Conservation (phyloP, 2,329 filamentous ascomycete species). For the Fusarium oligoseptatum region DNA sequence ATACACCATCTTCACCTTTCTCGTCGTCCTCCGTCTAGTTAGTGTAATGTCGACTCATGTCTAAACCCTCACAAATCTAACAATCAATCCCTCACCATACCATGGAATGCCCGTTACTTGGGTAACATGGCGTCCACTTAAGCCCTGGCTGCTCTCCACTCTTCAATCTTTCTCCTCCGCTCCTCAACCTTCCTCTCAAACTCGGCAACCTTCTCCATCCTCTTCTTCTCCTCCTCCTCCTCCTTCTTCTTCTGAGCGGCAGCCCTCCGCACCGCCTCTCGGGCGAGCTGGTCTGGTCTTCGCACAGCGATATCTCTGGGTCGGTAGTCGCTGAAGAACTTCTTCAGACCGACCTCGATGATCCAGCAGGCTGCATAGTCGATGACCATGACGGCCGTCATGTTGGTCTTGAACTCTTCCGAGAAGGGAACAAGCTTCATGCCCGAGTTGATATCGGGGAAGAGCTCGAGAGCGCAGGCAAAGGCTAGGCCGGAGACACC, state of each 20-base stretch:
- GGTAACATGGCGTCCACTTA: conserved; percentile 16
- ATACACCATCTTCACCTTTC: background rate
- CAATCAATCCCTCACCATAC: background rate
- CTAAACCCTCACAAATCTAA: conserved; percentile 33
- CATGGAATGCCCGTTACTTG: background rate
- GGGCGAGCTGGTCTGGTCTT: conserved; percentile 85
- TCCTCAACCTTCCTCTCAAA: conserved; percentile 71
- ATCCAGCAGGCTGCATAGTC: conserved; percentile 90
- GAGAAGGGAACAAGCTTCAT: conserved; percentile 93
- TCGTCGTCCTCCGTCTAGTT: conserved; percentile 27
- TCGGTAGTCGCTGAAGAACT: conserved; percentile 87
- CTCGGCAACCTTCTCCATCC: conserved; percentile 68
- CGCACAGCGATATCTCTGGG: conserved; percentile 94
- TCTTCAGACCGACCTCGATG: conserved; percentile 89
- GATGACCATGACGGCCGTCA: conserved; percentile 86
- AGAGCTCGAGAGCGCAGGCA: conserved; percentile 92
- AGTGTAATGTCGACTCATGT: conserved; percentile 8
- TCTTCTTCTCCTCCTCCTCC: conserved; percentile 66
- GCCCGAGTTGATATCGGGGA: conserved; percentile 94
- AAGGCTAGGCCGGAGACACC: conserved; percentile 92
- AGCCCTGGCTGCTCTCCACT: conserved; percentile 57
- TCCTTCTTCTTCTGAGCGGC: conserved; percentile 60
- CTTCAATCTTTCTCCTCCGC: conserved; percentile 61
- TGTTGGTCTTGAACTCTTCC: conserved; percentile 87
- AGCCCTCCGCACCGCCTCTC: conserved; percentile 75